These are phyloP conservation scores for Meyerozyma athensensis DNA, from an alignment of 1,139 yeast genomes.

Conservation along the genomic window DNA sequence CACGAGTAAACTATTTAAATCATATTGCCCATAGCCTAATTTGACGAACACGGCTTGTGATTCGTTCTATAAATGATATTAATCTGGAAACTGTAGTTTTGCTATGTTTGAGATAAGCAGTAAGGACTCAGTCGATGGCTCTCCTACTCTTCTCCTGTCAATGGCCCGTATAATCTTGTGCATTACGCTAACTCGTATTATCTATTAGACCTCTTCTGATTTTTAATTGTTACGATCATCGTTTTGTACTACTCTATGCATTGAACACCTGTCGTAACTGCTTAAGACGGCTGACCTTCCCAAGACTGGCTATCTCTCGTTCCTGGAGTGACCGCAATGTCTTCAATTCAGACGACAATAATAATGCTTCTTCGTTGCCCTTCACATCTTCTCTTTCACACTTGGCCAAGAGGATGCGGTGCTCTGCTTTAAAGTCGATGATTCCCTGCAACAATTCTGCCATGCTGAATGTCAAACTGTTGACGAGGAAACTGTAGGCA, in stretches of 20 bases:
- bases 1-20: background rate
- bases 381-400: constrained; percentile 86
- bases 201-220: too few relatives aligned
- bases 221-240: too few relatives aligned
- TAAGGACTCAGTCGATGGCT: too few relatives aligned
- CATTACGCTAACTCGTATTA: too few relatives aligned
- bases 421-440: constrained; percentile 53
- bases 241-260: too few relatives aligned
- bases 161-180: too few relatives aligned
- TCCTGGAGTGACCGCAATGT: constrained; percentile 61
- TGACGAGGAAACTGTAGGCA: constrained; percentile 46
- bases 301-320: constrained; percentile 50
- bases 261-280: constrained; percentile 46
- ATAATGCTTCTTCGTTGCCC: constrained; percentile 71
- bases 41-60: too few relatives aligned
- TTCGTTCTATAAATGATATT: too few relatives aligned
- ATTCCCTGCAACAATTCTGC: constrained; percentile 57
- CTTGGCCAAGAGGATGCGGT: constrained; percentile 67
- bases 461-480: constrained; percentile 41
- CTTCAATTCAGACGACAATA: constrained; percentile 69
- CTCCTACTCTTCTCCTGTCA: too few relatives aligned
- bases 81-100: too few relatives aligned
- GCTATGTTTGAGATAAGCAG: too few relatives aligned
- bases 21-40: background rate
- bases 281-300: constrained; percentile 51